Conservation (phyloP, 192 early-diverging fungal species). For the Coemansia sp. region DNA sequence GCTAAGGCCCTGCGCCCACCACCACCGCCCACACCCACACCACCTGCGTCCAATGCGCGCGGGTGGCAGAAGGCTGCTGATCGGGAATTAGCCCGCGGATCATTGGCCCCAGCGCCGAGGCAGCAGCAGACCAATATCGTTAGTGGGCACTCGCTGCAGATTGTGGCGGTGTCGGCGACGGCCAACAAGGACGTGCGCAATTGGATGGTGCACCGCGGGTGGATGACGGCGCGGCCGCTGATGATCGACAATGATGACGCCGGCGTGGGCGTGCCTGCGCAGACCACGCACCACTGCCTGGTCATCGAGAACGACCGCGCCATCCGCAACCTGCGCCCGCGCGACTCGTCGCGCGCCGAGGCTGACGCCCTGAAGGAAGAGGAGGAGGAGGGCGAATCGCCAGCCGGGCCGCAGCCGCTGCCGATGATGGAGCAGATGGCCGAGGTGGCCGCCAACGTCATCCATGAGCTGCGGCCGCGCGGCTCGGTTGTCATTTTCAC, state of each 20-base stretch:
- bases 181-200: constrained; percentile 12
- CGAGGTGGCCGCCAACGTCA: constrained; percentile 37
- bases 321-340: constrained; percentile 30
- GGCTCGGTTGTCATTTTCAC: constrained; percentile 30
- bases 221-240: constrained; percentile 7
- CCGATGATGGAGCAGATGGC: constrained; percentile 27
- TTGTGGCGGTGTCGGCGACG: constrained; percentile 34
- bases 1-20: neutral
- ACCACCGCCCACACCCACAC: neutral
- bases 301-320: constrained; percentile 31
- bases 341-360: neutral
- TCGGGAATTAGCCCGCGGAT: neutral
- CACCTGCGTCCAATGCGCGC: neutral
- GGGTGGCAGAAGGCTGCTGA: constrained; percentile 13
- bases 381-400: neutral
- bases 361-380: neutral
- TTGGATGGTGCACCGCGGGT: constrained; percentile 32
- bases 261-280: neutral
- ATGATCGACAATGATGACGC: neutral
- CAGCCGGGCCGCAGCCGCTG: neutral
- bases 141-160: constrained; percentile 18
- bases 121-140: neutral
- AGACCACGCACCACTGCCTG: constrained; percentile 35
- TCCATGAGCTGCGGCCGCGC: constrained; percentile 9
- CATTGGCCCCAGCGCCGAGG: neutral